Percentiles rank a stretch among this genome's conserved stretches.
phyloP scores from a whole-genome alignment of 352 stramenopile species.

The Globisporangium ultimum region DNA sequence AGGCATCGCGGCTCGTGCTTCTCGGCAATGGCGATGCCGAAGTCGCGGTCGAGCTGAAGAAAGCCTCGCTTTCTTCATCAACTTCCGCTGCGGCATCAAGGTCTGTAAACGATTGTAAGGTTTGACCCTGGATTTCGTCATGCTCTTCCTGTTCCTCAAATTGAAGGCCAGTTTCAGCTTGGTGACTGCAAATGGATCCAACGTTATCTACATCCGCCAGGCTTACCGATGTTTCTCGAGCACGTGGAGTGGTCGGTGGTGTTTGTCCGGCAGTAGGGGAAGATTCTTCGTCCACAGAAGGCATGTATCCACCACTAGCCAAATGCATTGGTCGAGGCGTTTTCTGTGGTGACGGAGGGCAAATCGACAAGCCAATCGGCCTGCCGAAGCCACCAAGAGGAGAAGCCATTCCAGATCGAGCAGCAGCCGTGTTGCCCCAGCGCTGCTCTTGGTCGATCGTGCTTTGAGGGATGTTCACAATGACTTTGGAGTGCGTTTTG shows the following conservation, averaged over 20 bases:
- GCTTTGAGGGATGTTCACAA: slow-evolving; percentile 35
- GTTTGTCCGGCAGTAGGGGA: slow-evolving; percentile 49
- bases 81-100: background rate
- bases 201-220: too few species aligned
- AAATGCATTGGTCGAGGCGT: slow-evolving; percentile 16
- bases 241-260: slow-evolving; percentile 36
- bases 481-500: slow-evolving; percentile 33
- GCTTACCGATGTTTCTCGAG: background rate
- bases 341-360: slow-evolving; percentile 51
- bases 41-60: too few species aligned
- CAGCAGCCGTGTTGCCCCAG: slow-evolving; percentile 5
- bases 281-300: slow-evolving; percentile 67
- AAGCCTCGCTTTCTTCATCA: too few species aligned
- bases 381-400: slow-evolving; percentile 20
- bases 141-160: too few species aligned
- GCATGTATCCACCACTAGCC: slow-evolving; percentile 56
- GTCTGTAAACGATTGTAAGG: too few species aligned
- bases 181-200: background rate
- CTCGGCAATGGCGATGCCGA: background rate
- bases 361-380: slow-evolving; percentile 22
- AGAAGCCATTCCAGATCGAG: slow-evolving; percentile 15
- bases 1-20: slow-evolving; percentile 7
- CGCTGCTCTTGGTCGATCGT: slow-evolving; percentile 37
- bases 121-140: too few species aligned
- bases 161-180: background rate